Conservation (phyloP, 202 grass and related monocot genomes). For the Bolboschoenoplectus hybrid region DNA sequence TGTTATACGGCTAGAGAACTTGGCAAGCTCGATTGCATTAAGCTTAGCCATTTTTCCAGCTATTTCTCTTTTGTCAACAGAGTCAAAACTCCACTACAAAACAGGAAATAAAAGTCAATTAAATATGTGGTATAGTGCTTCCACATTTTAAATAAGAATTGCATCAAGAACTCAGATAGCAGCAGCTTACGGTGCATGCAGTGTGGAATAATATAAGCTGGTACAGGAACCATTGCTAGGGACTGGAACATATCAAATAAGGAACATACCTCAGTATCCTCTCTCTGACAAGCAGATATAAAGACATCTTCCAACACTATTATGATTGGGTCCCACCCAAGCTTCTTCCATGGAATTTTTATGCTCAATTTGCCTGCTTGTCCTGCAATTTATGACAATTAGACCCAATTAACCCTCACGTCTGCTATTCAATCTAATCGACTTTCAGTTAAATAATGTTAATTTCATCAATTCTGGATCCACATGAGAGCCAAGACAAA, state of each 20-base stretch:
- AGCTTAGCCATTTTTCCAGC: slow-evolving; percentile 98
- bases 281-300: slow-evolving; percentile 78
- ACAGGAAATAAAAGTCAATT: slow-evolving; percentile 45
- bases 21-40: slow-evolving; percentile 94
- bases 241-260: not conserved
- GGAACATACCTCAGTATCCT: slow-evolving; percentile 82
- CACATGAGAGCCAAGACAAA: not conserved
- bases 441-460: slow-evolving; percentile 11
- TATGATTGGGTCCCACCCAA: slow-evolving; percentile 96
- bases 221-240: not conserved
- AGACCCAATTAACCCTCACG: slow-evolving; percentile 14
- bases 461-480: not conserved
- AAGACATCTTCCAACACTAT: slow-evolving; percentile 89
- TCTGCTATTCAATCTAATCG: not conserved
- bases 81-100: slow-evolving; percentile 75
- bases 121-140: slow-evolving; percentile 16
- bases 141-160: slow-evolving; percentile 33
- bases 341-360: slow-evolving; percentile 96
- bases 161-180: slow-evolving; percentile 18
- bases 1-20: slow-evolving; percentile 91
- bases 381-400: slow-evolving; percentile 53
- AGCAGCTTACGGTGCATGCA: not conserved
- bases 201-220: not conserved
- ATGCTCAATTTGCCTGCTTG: slow-evolving; percentile 89
- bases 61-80: slow-evolving; percentile 88